Conservation (phyloP, 306 rosid species). For the Casuarina cunninghamiana region DNA sequence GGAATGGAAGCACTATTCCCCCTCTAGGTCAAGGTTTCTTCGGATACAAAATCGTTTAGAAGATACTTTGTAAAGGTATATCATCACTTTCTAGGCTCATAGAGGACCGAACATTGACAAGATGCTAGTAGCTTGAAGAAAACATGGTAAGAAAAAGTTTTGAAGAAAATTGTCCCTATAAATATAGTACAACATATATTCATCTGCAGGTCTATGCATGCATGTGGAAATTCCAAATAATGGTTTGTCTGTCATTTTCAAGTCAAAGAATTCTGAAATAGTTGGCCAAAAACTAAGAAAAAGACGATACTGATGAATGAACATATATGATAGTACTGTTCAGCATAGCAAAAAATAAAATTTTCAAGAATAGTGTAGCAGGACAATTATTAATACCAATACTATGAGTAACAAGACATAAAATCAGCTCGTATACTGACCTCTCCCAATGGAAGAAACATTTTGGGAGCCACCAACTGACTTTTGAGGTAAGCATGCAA, state of each 20-base stretch:
- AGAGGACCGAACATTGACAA: background rate
- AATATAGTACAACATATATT: background rate
- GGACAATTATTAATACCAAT: constrained; percentile 5
- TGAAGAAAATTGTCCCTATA: background rate
- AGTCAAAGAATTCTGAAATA: constrained; percentile 1
- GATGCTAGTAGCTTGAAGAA: background rate
- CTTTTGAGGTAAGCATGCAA: constrained; percentile 53
- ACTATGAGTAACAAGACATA: constrained; percentile 15
- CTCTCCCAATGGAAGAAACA: constrained; percentile 52
- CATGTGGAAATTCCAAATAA: background rate
- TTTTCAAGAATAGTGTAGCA: background rate
- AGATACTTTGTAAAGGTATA: background rate
- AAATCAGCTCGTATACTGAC: constrained; percentile 31
- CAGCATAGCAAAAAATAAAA: background rate
- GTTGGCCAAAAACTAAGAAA: background rate
- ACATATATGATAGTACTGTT: constrained; percentile 1
- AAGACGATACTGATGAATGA: background rate
- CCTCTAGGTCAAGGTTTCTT: background rate
- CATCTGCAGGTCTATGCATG: background rate
- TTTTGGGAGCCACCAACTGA: constrained; percentile 35
- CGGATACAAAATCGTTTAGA: background rate
- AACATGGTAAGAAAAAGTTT: background rate
- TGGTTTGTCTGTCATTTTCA: background rate
- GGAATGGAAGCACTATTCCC: background rate
- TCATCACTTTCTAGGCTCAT: background rate